phyloP scores from a whole-genome alignment of 148 eudicot genomes.

The Rhododendron simsii region DNA sequence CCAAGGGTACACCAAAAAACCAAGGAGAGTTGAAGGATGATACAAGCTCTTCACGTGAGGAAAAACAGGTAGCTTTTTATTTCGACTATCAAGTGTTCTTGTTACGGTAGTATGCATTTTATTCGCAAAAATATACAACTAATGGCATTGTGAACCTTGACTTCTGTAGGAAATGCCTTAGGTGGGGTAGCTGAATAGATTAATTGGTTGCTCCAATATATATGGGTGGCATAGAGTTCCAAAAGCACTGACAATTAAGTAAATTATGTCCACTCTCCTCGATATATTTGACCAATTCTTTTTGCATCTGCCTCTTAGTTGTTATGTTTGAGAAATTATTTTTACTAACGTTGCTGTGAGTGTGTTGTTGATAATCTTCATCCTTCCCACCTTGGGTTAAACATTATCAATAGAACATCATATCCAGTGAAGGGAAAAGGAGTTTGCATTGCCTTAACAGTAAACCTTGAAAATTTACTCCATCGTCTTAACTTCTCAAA shows the following conservation, averaged over 20 bases:
- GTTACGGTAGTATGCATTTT: not conserved
- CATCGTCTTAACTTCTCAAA: not conserved
- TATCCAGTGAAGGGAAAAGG: not conserved
- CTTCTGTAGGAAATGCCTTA: not conserved
- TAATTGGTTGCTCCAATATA: not conserved
- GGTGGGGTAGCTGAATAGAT: not conserved
- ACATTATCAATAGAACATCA: not conserved
- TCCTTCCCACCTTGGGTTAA: not conserved
- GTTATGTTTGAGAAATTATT: not conserved
- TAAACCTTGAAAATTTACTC: not conserved
- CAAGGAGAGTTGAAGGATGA: constrained; percentile 93
- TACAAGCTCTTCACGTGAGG: constrained; percentile 83
- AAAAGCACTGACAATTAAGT: not conserved
- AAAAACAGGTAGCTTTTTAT: constrained; percentile 55
- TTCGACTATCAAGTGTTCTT: not conserved
- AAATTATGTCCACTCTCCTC: not conserved
- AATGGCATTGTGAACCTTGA: constrained; percentile 6
- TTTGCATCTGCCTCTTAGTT: not conserved
- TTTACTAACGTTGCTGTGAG: not conserved
- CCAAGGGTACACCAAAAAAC: constrained; percentile 79
- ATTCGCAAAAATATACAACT: not conserved
- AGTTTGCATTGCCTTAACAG: not conserved
- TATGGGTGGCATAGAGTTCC: not conserved
- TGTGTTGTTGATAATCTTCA: not conserved
- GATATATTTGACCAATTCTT: not conserved